phyloP scores from a whole-genome alignment of 106 monocot species.

The Narthecium ossifragum region DNA sequence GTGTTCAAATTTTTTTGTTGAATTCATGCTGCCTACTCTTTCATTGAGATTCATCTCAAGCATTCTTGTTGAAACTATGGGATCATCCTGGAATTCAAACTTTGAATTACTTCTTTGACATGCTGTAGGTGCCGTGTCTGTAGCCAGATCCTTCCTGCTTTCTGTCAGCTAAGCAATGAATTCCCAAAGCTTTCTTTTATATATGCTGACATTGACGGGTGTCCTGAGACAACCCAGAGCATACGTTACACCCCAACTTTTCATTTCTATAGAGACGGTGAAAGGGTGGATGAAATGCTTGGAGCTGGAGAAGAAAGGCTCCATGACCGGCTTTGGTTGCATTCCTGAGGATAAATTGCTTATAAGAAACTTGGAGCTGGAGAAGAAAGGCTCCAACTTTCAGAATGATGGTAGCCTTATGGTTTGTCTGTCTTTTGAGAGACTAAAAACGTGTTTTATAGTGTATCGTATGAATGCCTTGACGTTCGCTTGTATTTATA shows the following conservation, averaged over 20 bases:
- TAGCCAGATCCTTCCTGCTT: constrained; percentile 72
- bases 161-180: constrained; percentile 54
- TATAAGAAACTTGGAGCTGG: not conserved
- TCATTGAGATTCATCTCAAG: no score
- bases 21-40: no score
- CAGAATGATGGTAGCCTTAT: no score
- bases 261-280: constrained; percentile 73
- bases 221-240: constrained; percentile 78
- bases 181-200: constrained; percentile 78
- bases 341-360: constrained; percentile 34
- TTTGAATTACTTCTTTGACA: no score
- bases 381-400: no score
- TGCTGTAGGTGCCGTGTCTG: constrained; percentile 76
- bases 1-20: no score
- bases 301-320: constrained; percentile 86
- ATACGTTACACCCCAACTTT: constrained; percentile 95
- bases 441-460: no score
- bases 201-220: constrained; percentile 88
- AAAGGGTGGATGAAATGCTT: constrained; percentile 87
- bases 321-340: constrained; percentile 82
- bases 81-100: no score
- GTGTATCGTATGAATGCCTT: no score
- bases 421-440: not conserved
- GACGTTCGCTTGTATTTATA: no score
- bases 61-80: no score